Evolutionary conservation across 2,329 filamentous ascomycete species (phyloP).

Genomic region (Alternaria sp.): DNA sequence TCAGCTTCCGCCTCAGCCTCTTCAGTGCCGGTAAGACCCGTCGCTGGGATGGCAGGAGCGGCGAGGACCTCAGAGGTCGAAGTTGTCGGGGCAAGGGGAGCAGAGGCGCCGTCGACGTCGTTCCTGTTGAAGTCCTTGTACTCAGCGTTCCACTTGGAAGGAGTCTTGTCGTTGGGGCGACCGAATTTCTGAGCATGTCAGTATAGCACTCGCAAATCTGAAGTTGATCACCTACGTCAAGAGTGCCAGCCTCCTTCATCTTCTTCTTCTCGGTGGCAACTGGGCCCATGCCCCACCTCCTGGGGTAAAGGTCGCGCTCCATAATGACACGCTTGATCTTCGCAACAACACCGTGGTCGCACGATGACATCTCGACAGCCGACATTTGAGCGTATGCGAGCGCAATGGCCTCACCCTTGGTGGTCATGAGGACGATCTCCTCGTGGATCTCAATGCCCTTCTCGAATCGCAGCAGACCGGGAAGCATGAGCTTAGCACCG

Average conservation of each 20-base stretch:
- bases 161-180: slow-evolving; percentile 88
- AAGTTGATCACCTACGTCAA: slow-evolving; percentile 68
- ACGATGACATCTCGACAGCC: slow-evolving; percentile 93
- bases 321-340: slow-evolving; percentile 99
- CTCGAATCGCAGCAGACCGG: slow-evolving; percentile 92
- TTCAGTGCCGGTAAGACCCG: slow-evolving; percentile 34
- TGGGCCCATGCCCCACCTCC: slow-evolving; percentile 94
- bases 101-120: slow-evolving; percentile 27
- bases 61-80: slow-evolving; percentile 44
- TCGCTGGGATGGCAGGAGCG: slow-evolving; percentile 45
- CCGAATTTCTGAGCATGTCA: slow-evolving; percentile 76
- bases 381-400: slow-evolving; percentile 98
- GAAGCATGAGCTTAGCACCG: slow-evolving; percentile 98
- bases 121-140: slow-evolving; percentile 78
- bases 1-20: slow-evolving; percentile 49
- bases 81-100: slow-evolving; percentile 40
- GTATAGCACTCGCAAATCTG: slow-evolving; percentile 7
- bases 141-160: slow-evolving; percentile 86
- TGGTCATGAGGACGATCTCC: slow-evolving; percentile 97
- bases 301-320: slow-evolving; percentile 97
- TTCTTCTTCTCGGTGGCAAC: slow-evolving; percentile 98
- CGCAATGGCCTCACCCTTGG: slow-evolving; percentile 98
- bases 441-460: slow-evolving; percentile 90
- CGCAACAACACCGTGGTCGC: slow-evolving; percentile 95
- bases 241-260: slow-evolving; percentile 96